phyloP scores from a whole-genome alignment of 805 yeast species.

The Candida railenensis region DNA sequence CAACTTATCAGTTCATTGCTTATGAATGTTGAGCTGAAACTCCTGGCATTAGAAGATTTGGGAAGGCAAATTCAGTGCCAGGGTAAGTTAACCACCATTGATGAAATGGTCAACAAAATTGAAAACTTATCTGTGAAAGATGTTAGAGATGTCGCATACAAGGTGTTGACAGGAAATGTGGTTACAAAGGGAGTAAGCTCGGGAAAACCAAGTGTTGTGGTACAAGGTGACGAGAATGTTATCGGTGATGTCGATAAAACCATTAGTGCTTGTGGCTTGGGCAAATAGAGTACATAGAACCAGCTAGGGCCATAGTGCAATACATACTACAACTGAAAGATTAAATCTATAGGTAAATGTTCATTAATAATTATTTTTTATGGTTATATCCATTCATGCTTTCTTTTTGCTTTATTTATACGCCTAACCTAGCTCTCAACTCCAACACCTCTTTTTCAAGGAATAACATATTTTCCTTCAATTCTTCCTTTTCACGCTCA shows the following conservation, averaged over 20 bases:
- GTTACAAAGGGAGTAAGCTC: constrained; percentile 44
- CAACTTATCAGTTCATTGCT: constrained; percentile 83
- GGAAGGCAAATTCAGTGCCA: constrained; percentile 92
- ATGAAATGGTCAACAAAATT: constrained; percentile 79
- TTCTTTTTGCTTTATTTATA: constrained; percentile 1
- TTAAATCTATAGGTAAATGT: background rate
- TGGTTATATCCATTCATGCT: background rate
- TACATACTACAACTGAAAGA: too few relatives aligned
- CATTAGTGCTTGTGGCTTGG: constrained; percentile 35
- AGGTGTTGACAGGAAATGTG: constrained; percentile 69
- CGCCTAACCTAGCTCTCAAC: constrained; percentile 46
- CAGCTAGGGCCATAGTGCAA: background rate
- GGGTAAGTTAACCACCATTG: constrained; percentile 68
- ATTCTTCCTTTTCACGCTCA: constrained; percentile 56
- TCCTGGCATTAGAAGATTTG: constrained; percentile 92
- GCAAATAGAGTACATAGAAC: constrained; percentile 26
- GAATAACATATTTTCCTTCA: constrained; percentile 50
- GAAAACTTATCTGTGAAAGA: constrained; percentile 67
- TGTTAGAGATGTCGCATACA: constrained; percentile 68
- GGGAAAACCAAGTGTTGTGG: constrained; percentile 78
- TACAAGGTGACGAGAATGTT: constrained; percentile 82
- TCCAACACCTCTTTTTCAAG: constrained; percentile 58
- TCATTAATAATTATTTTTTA: background rate
- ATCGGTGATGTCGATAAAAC: constrained; percentile 70
- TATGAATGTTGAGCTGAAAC: constrained; percentile 89